These are phyloP conservation scores for Monosporascus sp. DNA, from an alignment of 2,329 filamentous ascomycete species.

Conservation along the genomic window DNA sequence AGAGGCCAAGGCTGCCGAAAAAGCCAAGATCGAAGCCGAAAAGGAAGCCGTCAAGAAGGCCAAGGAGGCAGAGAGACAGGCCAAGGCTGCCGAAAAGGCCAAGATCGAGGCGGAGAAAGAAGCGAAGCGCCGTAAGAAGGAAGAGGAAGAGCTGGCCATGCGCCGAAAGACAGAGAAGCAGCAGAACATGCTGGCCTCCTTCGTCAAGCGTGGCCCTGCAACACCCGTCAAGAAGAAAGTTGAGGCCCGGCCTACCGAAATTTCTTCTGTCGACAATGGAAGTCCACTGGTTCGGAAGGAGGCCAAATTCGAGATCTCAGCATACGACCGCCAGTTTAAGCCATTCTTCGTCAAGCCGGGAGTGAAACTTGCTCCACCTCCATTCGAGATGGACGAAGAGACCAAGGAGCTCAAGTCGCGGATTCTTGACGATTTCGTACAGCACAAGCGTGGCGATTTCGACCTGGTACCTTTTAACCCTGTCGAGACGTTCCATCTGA, in stretches of 20 bases:
- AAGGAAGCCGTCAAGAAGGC: conserved; percentile 9
- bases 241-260: conserved; percentile 4
- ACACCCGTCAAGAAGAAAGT: conserved; percentile 19
- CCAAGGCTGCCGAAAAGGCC: conserved; percentile 26
- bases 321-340: conserved; percentile 69
- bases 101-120: conserved; percentile 10
- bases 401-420: conserved; percentile 45
- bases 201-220: conserved; percentile 18
- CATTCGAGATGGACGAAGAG: conserved; percentile 53
- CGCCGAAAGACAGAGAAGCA: conserved; percentile 41
- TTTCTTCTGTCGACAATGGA: conserved; percentile 11
- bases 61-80: conserved; percentile 11
- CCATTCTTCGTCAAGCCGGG: conserved; percentile 75
- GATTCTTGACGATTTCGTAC: conserved; percentile 49
- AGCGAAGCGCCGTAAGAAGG: conserved; percentile 39
- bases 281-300: conserved; percentile 20
- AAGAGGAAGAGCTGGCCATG: conserved; percentile 30
- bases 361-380: conserved; percentile 61
- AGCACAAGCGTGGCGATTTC: conserved; percentile 42
- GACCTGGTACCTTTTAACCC: conserved; percentile 38
- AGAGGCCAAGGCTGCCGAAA: conserved; percentile 22
- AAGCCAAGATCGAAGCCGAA: conserved; percentile 12
- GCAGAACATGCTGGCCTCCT: conserved; percentile 18
- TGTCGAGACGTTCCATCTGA: conserved; percentile 41
- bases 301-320: conserved; percentile 31